A percentile compares a stretch with the other conserved stretches of the same genome.
Evolutionary conservation across 2,329 filamentous ascomycete species (phyloP).

Genomic region (Juglanconis oblonga): DNA sequence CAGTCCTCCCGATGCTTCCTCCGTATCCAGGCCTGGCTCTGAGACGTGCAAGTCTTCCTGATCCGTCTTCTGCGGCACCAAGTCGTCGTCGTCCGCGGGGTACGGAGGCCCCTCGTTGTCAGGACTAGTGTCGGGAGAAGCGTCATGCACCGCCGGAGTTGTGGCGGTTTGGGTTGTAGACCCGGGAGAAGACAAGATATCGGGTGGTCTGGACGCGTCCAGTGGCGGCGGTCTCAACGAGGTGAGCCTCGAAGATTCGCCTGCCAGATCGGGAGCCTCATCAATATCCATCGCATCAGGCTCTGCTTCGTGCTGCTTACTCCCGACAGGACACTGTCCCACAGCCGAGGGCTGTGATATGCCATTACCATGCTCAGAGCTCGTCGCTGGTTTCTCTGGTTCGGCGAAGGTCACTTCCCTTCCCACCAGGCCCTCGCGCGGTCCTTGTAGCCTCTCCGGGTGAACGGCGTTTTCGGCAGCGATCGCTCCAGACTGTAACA

Average conservation of each 20-base stretch:
- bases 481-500: background rate
- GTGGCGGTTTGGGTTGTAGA: constrained; percentile 73
- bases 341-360: background rate
- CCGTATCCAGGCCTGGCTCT: constrained; percentile 20
- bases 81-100: constrained; percentile 45
- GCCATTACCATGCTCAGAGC: background rate
- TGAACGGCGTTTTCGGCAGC: background rate
- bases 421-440: background rate
- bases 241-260: constrained; percentile 26
- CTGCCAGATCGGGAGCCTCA: constrained; percentile 26
- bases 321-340: background rate
- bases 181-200: constrained; percentile 51
- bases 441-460: background rate
- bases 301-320: constrained; percentile 21
- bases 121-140: constrained; percentile 71
- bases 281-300: constrained; percentile 19
- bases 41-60: constrained; percentile 22
- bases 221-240: constrained; percentile 32
- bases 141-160: constrained; percentile 66
- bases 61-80: constrained; percentile 35
- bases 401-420: constrained; percentile 14
- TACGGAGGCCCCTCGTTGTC: constrained; percentile 64
- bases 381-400: background rate
- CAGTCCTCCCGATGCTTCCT: constrained; percentile 7
- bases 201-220: constrained; percentile 36